Conservation (phyloP, 176 grass and related monocot species). For the Melocanna baccifera region DNA sequence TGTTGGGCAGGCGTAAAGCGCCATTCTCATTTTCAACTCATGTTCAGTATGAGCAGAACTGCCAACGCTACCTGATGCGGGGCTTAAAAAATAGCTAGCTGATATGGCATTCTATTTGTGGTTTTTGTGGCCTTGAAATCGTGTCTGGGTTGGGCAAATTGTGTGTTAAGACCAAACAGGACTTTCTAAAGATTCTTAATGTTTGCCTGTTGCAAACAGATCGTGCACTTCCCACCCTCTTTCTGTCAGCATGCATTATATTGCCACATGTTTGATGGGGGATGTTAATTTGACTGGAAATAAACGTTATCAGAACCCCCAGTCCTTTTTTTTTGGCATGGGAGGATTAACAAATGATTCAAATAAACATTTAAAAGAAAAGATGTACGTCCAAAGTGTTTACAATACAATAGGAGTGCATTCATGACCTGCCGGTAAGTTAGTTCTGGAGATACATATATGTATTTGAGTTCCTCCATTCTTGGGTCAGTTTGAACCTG, state of each 20-base stretch:
- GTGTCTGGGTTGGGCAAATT: not conserved
- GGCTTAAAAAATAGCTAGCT: not conserved
- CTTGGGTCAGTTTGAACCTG: not conserved
- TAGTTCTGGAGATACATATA: not conserved
- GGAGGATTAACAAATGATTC: no score
- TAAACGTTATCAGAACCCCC: not conserved
- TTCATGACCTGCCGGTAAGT: not conserved
- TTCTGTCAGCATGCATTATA: not conserved
- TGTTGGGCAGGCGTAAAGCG: not conserved
- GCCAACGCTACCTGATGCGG: not conserved
- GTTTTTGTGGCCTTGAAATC: not conserved
- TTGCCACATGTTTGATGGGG: not conserved
- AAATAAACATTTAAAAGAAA: not conserved
- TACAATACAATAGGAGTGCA: not conserved
- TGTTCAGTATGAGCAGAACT: not conserved
- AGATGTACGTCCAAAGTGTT: not conserved
- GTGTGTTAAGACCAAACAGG: not conserved
- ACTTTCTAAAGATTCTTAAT: not conserved
- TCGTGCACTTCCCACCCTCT: not conserved
- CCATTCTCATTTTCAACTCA: constrained; percentile 3
- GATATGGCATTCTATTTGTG: not conserved
- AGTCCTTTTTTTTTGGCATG: not conserved
- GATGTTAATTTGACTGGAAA: not conserved
- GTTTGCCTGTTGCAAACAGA: not conserved
- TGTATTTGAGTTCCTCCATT: not conserved